phyloP scores from a whole-genome alignment of 164 flowering plant species.

The Amborella trichopoda region DNA sequence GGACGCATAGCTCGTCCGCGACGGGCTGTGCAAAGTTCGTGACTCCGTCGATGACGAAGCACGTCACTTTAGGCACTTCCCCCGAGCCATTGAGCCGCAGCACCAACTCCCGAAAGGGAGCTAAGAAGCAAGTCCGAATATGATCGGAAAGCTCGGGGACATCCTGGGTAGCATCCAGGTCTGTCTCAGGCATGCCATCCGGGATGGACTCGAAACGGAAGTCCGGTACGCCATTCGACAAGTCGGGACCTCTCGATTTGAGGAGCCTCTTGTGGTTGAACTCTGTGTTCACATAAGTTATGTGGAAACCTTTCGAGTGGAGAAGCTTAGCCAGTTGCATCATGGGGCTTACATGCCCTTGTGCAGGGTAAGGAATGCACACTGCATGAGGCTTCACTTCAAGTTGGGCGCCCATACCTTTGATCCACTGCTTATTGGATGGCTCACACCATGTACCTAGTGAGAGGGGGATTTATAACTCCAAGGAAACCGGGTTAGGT shows the following conservation, averaged over 20 bases:
- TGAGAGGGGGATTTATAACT: no score
- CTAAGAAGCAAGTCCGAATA: conserved; percentile 10
- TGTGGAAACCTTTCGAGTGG: conserved; percentile 33
- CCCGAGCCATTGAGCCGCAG: conserved; percentile 12
- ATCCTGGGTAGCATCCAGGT: conserved; percentile 27
- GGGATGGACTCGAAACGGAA: conserved; percentile 22
- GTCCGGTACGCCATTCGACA: conserved; percentile 19
- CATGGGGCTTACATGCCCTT: conserved; percentile 46
- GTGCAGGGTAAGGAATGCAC: conserved; percentile 27
- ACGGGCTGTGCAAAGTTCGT: conserved; percentile 20
- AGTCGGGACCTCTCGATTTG: conserved; percentile 15
- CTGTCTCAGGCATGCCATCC: conserved; percentile 18
- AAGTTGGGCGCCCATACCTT: no score
- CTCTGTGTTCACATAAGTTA: conserved; percentile 29
- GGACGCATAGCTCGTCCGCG: conserved; percentile 17
- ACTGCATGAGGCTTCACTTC: no score
- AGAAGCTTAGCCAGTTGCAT: conserved; percentile 32
- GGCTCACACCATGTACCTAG: no score
- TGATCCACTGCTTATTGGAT: no score
- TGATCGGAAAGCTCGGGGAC: conserved; percentile 18
- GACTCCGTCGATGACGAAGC: conserved; percentile 15
- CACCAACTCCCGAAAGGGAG: conserved; percentile 22
- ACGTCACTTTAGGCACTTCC: no score
- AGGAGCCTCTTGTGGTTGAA: conserved; percentile 20
- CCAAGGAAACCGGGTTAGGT: no score